Base-by-base conservation (phyloP, 345 rosid species). In the Acer saccharum region DNA sequence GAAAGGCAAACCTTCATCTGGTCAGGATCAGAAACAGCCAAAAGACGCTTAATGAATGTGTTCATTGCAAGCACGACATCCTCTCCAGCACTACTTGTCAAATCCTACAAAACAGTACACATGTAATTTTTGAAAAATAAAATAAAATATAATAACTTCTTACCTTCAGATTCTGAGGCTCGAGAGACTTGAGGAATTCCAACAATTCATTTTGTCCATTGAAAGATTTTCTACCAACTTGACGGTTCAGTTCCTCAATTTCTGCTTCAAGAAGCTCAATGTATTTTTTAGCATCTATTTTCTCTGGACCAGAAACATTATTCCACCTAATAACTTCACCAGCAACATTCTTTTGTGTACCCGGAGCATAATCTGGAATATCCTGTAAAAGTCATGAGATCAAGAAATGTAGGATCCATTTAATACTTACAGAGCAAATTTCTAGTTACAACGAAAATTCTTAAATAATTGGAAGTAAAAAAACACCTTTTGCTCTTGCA, bases 281-380 rank as follows among this genome's bases (percentile, higher is more conserved):
- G 82, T 92, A 96, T 77, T 89, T 94, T 80, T 89, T 89, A 41
- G 97, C 98, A 82, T 94, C 98, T 27, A 96, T 87, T 87, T 83
- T 94, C 89, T 94, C 98, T 1, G 91, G 86, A 72, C 99, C 97
- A 79, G 98, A 92, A 32, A 91, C 85, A 82, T 89, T 86, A 80
- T 91, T 90, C 99, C 99, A 94, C 82, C 93, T 82, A 29, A 96
- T 90, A 65, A 96, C 97, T 85, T 96, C 97, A 72, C 99, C 98
- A 21, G 94, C 86, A 67, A 94, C 97, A 71, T 88, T 96, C 89
- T 96, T 96, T 80, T 96, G 98, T 3, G 98, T 89, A 79, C 97
- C 98, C 7, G 94, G 95, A 74, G 95, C 99, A 84, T 90, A 96
- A 81, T 90, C 93, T 14, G 92, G 89, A 70, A 73, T 80, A 77